Evolutionary conservation across 2,329 filamentous ascomycete species (phyloP), one percentile per base, ranked within the genome.

Genomic region (Mariannaea sp.): DNA sequence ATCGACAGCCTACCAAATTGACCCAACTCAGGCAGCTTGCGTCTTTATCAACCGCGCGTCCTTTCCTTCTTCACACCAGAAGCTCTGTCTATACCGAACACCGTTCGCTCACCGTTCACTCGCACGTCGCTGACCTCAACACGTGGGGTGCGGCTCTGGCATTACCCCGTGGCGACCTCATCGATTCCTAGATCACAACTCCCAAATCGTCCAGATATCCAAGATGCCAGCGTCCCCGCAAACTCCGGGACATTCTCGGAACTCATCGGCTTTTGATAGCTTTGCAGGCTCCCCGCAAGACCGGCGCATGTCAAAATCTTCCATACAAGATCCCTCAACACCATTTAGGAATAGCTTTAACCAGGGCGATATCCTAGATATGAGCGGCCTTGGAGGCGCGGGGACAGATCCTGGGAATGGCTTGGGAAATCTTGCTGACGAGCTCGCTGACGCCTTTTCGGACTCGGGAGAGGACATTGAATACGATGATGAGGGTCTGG

Each of bases 381-480:
- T 81, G 45, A 72, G 71, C 52, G 70, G 75, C n/a, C 75, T 80
- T 41, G 71, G 72, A 53, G 70, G 68, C 49, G 74, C 71, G 35
- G 77, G 71, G 30, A 70, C 71, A 39, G 73, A 70, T 19, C 69
- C 69, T 3, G 75, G 74, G 43, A 83, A 83, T 56, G 86, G 87
- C 7, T 76, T 91, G 57, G 90, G 89, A 26, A 92, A 91, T 62
- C 72, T 94, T 42, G 90, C 90, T 2, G 90, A 93, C 71, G 90
- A 94, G 71, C 76, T 94, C 41, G 90, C 87, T 1, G 88, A 89
- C 65, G 85, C 86, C 4, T 84, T 88, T 70, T 84, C 82, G 36
- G 85, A 84, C 27, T 87, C 84, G 7, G 83, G 82, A 51, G 85
- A 83, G 33, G 84, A 85, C 32, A 80, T 79, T 16, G 78, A 80